Evolutionary conservation across 768 basidiomycete species (phyloP), one percentile per base, ranked within the genome.

Genomic region (Tylopilus vinaceipallidus): DNA sequence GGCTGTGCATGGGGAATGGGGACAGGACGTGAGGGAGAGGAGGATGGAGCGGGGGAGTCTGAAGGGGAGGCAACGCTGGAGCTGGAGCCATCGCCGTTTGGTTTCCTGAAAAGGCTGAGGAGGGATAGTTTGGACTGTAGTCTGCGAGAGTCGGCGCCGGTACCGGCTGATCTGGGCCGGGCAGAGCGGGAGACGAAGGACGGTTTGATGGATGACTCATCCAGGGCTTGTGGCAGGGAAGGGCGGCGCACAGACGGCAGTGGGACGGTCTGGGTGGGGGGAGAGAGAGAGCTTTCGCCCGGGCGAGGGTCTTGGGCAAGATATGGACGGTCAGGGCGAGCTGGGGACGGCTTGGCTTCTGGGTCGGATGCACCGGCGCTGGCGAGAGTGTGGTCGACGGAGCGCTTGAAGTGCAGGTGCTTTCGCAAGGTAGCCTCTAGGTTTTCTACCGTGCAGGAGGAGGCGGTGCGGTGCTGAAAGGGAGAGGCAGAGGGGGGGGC

Each of bases 81-180:
- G 39, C 56, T 56, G 6, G 67, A 70, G 23, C 68, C 64, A 29
- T 71, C 74, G 12, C 65, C 75, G 12, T 70, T 73, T 0, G 72
- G 52, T 68, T 84, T 86, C 75, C 80, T 85, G 73, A 90, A 89
- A 14, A 90, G 73, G 56, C 80, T 83, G 55, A 89, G 72, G 45
- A 91, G 71, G 20, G 88, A 89, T 49, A 88, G 78, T 65, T 91
- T 91, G 66, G 83, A 82, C 23, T 78, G 77, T 4, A 87, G 66
- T 57, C 74, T 83, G 46, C 70, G 70, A 30, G 77, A 69, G 22
- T 86, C 84, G 47, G 82, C 78, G 46, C 76, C 85, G 26, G 75
- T 84, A 6, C 88, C 86, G 32, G 87, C 86, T 33, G 88, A 90
- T 52, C 83, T 76, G 16, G 90, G 88, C 46, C 88, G 75, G 34